These are phyloP conservation scores for Aspergillus coremiiformis DNA, from an alignment of 495 filamentous ascomycete genomes.

Conservation along the genomic window DNA sequence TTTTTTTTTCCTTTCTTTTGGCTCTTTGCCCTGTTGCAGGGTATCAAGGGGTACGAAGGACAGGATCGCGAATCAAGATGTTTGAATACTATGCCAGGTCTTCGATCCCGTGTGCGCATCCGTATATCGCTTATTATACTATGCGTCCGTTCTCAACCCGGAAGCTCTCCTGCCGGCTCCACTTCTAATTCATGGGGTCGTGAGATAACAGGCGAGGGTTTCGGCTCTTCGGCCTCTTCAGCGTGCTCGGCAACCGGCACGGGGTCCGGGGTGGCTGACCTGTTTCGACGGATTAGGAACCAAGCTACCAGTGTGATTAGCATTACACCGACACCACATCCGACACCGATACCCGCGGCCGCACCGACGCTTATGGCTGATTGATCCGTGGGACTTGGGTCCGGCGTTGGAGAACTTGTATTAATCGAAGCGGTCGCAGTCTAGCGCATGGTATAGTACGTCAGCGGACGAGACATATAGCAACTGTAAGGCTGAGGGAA, in stretches of 20 bases:
- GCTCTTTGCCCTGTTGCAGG: too few relatives aligned
- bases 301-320: not conserved
- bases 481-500: not conserved
- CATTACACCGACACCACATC: not conserved
- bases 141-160: too few relatives aligned
- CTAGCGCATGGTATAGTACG: not conserved
- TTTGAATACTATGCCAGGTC: too few relatives aligned
- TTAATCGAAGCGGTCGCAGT: not conserved
- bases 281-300: slow-evolving; percentile 1
- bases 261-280: not conserved
- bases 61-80: too few relatives aligned
- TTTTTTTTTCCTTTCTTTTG: not conserved
- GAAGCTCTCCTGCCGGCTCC: not conserved
- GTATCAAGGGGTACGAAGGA: too few relatives aligned
- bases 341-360: slow-evolving; percentile 6
- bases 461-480: too few relatives aligned
- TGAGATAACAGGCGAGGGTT: not conserved
- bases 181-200: not conserved
- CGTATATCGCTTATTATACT: too few relatives aligned
- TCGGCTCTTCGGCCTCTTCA: not conserved
- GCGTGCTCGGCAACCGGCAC: not conserved
- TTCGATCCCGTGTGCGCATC: too few relatives aligned
- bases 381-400: not conserved
- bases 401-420: not conserved
- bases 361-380: not conserved